Percentiles rank a stretch among this genome's conserved stretches.
These are phyloP conservation scores for Gliomastix tumulicola DNA, from an alignment of 2,329 filamentous ascomycete genomes.

Conservation along the genomic window DNA sequence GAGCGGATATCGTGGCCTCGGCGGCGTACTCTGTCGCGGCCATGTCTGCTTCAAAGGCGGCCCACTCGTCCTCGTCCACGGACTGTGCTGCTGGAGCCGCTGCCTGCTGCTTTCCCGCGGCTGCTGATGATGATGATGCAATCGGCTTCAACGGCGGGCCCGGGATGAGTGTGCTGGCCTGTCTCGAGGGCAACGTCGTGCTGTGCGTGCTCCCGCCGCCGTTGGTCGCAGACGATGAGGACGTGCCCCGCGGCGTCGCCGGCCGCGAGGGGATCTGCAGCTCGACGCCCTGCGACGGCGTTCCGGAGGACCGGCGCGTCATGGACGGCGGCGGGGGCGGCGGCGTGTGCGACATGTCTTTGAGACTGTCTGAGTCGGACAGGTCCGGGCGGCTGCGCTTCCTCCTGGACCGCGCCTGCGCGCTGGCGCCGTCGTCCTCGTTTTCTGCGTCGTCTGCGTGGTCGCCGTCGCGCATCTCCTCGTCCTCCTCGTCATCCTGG, in stretches of 20 bases:
- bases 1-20: constrained; percentile 60
- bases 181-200: constrained; percentile 21
- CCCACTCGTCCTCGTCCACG: constrained; percentile 74
- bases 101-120: constrained; percentile 28
- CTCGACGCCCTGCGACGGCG: constrained; percentile 49
- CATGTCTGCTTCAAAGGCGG: constrained; percentile 80
- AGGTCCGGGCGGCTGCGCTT: constrained; percentile 36
- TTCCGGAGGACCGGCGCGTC: constrained; percentile 40
- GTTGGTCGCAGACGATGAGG: constrained; percentile 29
- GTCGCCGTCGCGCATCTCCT: constrained; percentile 19
- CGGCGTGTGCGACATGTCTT: constrained; percentile 22
- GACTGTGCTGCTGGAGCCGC: constrained; percentile 7
- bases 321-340: constrained; percentile 36
- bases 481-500: constrained; percentile 21
- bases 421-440: constrained; percentile 10
- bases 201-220: too few species aligned
- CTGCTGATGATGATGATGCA: constrained; percentile 7
- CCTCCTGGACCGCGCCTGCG: too few species aligned
- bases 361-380: constrained; percentile 9
- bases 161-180: constrained; percentile 11
- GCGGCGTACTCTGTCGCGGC: constrained; percentile 45
- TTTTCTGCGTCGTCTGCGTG: constrained; percentile 20
- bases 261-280: constrained; percentile 58
- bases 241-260: constrained; percentile 45
- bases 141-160: constrained; percentile 13